Evolutionary conservation across 2,329 filamentous ascomycete genomes (phyloP), one percentile per base, ranked within the genome.

Genomic region (Penicillium glabrum): DNA sequence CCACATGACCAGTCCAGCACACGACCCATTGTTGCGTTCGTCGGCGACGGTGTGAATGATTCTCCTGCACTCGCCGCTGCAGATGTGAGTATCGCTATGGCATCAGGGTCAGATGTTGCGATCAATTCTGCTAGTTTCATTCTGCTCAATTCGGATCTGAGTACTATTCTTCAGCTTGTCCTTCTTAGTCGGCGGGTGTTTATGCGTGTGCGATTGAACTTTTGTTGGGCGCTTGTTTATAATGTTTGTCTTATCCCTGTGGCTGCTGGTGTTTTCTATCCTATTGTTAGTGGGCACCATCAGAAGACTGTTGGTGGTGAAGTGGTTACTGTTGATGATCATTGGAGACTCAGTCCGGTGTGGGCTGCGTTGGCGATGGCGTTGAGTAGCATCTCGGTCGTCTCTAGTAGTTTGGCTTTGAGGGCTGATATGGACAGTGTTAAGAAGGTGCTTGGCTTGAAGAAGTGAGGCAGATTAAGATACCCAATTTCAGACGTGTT

Each of bases 301-400:
- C 54, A 72, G 16, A 72, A 74, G 5, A 62, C 61, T 52, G 55
- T 66, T 33, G 70, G 66, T 63, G 65, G 69, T 61, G 70, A 73
- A 61, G 72, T 67, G 24, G 66, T 67, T 44, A 66, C 58, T 56
- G 70, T 73, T 31, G 60, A 71, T 59, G 67, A 67, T 11, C 76
- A 78, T 50, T 81, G 78, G 76, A 69, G 78, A 33, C 58, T 82
- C 9, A 78, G 77, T 61, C 80, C 80, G 1, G 79, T 81, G 6
- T 97, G 93, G 93, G 93, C 93, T 5, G 89, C 87, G 63, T 75
- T 96, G 71, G 93, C 93, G 1, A 98, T 97, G 93, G 93, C 93
- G 26, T 75, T 93, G 72, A 96, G 92, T 74, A 93, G 89, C 73
- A 87, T 97, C 63, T 95, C 90, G 68, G 93, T 98, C 46, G 89